A percentile compares a stretch with the other conserved stretches of the same genome.
Conservation (phyloP, 2,329 filamentous ascomycete species). For the Byssochlamys sp. region DNA sequence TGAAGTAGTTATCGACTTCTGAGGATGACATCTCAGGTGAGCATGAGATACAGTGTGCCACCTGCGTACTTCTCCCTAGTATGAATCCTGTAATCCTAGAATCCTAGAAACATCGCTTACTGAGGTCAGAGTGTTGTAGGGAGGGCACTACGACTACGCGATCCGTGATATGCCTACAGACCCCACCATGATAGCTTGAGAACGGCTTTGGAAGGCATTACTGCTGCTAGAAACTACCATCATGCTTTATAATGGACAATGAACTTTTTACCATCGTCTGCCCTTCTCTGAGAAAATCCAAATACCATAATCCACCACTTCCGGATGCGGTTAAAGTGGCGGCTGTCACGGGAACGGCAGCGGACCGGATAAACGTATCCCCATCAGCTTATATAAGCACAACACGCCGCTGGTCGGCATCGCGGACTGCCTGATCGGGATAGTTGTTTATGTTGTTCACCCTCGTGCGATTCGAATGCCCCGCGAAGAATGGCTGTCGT, state of each 20-base stretch:
- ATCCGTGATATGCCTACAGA: no score
- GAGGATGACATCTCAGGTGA: background rate
- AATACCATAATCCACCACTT: background rate
- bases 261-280: background rate
- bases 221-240: background rate
- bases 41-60: background rate
- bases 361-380: slow-evolving; percentile 4
- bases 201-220: no score
- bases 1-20: background rate
- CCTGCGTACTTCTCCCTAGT: background rate
- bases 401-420: slow-evolving; percentile 4
- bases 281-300: no score
- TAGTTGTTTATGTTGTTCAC: slow-evolving; percentile 23
- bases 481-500: slow-evolving; percentile 7
- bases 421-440: slow-evolving; percentile 24
- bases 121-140: background rate
- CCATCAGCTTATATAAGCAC: slow-evolving; percentile 8
- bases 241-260: background rate
- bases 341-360: background rate
- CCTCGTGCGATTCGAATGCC: slow-evolving; percentile 3
- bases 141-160: background rate
- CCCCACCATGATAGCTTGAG: no score
- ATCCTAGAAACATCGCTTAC: background rate
- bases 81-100: background rate
- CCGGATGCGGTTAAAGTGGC: background rate